phyloP scores from a whole-genome alignment of 352 stramenopile species.

The Pythium scleroteichum region DNA sequence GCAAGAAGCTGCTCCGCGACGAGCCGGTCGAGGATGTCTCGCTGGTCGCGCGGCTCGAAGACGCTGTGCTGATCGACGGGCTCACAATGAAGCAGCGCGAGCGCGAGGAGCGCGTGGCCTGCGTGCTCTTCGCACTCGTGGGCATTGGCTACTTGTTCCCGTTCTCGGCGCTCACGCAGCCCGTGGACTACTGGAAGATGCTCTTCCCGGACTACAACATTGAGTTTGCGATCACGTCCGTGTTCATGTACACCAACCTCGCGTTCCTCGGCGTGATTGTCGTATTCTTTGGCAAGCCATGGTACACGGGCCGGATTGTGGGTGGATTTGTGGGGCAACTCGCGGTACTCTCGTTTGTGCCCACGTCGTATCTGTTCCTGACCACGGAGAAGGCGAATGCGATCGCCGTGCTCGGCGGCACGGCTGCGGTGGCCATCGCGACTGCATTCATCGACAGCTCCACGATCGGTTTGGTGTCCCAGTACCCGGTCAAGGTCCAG shows the following conservation, averaged over 20 bases:
- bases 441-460: conserved; percentile 85
- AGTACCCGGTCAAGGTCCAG: conserved; percentile 76
- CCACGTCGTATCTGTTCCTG: conserved; percentile 77
- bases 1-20: conserved; percentile 40
- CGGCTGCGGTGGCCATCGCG: conserved; percentile 61
- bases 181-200: conserved; percentile 88
- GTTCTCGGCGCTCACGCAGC: conserved; percentile 87
- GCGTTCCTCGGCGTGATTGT: conserved; percentile 68
- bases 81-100: conserved; percentile 31
- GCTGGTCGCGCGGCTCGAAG: conserved; percentile 24
- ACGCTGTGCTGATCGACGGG: conserved; percentile 26
- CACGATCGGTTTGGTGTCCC: conserved; percentile 79
- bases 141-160: conserved; percentile 85
- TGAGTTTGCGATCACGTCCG: conserved; percentile 81
- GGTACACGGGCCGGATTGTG: conserved; percentile 76
- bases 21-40: conserved; percentile 4
- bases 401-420: conserved; percentile 64
- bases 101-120: conserved; percentile 52
- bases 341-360: conserved; percentile 70
- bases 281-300: conserved; percentile 55
- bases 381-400: conserved; percentile 64
- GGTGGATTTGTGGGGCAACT: conserved; percentile 77
- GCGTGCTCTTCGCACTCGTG: conserved; percentile 70
- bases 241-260: conserved; percentile 87
- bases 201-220: conserved; percentile 88